Conservation (phyloP, 2,329 filamentous ascomycete species). For the Chalaropsis thielavioides region DNA sequence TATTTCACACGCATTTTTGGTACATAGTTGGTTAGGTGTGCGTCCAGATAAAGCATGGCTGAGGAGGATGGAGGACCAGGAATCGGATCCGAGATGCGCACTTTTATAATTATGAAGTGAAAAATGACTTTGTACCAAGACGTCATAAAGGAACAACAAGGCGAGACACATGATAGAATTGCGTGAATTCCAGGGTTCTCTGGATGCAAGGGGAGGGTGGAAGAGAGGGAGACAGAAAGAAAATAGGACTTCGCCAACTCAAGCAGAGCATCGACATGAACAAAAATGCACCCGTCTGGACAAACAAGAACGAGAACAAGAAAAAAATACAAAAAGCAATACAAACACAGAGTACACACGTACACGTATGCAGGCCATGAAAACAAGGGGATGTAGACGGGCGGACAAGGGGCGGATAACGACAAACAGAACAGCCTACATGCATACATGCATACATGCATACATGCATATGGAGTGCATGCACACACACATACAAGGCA, state of each 20-base stretch:
- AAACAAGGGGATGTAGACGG: background rate
- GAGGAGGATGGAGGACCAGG: background rate
- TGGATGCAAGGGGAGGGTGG: background rate
- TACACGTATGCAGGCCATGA: background rate
- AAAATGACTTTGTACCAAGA: background rate
- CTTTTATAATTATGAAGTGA: background rate
- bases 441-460: background rate
- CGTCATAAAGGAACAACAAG: slow-evolving; percentile 2
- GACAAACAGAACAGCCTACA: background rate
- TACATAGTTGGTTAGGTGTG: background rate
- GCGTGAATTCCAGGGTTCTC: background rate
- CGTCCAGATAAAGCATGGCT: background rate
- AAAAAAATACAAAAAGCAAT: background rate
- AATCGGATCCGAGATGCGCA: background rate
- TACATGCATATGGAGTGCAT: background rate
- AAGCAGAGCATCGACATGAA: background rate
- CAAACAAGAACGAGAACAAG: background rate
- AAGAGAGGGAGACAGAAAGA: background rate
- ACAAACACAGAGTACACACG: background rate
- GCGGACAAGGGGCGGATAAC: background rate
- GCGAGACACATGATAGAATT: slow-evolving; percentile 3
- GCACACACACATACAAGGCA: too few relatives aligned
- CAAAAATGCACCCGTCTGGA: background rate
- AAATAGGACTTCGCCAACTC: background rate
- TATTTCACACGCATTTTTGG: background rate